Base-by-base conservation (phyloP, 1,284 basidiomycete species). In the Neotropicomus parvogracilis region DNA sequence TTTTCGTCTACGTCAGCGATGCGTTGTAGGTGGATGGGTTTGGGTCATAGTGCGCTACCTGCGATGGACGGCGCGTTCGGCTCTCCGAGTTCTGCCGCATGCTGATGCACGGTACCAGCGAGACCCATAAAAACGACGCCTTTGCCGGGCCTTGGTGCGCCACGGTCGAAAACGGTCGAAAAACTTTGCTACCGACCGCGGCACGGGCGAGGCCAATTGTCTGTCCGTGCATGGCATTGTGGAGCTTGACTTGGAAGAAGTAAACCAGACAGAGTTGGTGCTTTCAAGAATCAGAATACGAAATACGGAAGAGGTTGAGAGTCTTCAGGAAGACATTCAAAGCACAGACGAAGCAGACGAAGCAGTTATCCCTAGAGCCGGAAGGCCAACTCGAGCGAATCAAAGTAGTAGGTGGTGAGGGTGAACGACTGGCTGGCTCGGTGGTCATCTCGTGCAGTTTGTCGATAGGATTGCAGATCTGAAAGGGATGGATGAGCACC, bases 401-500 rank as follows among this genome's bases (percentile, higher is more conserved):
- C n/a, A n/a, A n/a, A n/a, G n/a, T n/a, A n/a, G n/a, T n/a, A n/a
- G n/a, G n/a, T n/a, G n/a, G n/a, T 32, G 11, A n/a, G 6, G 53
- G 29, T 13, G 14, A 7, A 48, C 8, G 1, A 44, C 65, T 45
- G 41, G 80, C 80, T 0, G 79, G 76, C 46, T 78, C 73, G 43
- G 83, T 75, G 0, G 68, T 69, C 79, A 84, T 82, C 56, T 82
- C 80, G 13, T 81, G 70, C n/a, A n/a, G n/a, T n/a, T 9, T 81
- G 65, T 0, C 82, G 81, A 54, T 83, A 84, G 0, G 81, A 81
- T 59, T 85, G 82, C 10, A 70, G 60, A 56, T 84, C 81, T 0
- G 81, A 81, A 4, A 83, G 69, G 10, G 79, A 80, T 0, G 81
- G 81, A 54, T 84, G 82, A 0, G 81, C 81, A 0, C 82, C 82